Base-by-base conservation (phyloP, 345 rosid genomes). In the Populus nigra region DNA sequence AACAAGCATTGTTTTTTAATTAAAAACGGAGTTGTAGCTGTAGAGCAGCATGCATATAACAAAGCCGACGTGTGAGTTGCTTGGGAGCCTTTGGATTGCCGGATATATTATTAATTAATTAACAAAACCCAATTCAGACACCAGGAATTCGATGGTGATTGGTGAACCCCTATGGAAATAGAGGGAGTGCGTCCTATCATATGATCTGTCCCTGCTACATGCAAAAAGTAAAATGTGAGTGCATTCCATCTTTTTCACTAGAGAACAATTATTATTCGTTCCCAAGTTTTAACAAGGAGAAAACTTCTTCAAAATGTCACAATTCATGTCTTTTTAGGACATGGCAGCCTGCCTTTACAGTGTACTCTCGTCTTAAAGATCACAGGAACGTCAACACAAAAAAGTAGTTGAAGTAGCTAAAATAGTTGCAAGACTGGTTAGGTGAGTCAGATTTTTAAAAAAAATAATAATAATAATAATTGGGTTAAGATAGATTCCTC, bases 371-470 rank as follows among this genome's bases (percentile, higher is more conserved):
- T 9, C 11, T 35, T 33, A 17, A 25, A 65, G 63, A 35, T 66
- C 53, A 5, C 35, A 9, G 16, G 27, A 8, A 53, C 9, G 61
- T 18, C 61, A 18, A 53, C 23, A 20, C 61, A 53, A 27, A 27
- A 66, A 65, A 27, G 69, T 31, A 29, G 71, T 10, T 65, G 71
- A 53, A 43, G 65, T 71, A 23, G 39, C 74, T 38, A 23, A 41
- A 74, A 35, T 68, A 71, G 31, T 59, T 69, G 23, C 72, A 59
- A 33, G 73, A 45, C 65, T 65, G 72, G 80, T 82, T 77, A 68
- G 77, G 78, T 68, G 71, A 49, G 75, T 11, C 61, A 4, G 35
- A 22, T 68, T 16, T 12, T 72, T 77, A 29, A 33, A 33, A 33
- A 43, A 8, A 31, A 36, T 1, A 36, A 43, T 45, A 43, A 45